These are phyloP conservation scores for Cairneyella variabilis DNA, from an alignment of 495 filamentous ascomycete genomes.

Conservation along the genomic window DNA sequence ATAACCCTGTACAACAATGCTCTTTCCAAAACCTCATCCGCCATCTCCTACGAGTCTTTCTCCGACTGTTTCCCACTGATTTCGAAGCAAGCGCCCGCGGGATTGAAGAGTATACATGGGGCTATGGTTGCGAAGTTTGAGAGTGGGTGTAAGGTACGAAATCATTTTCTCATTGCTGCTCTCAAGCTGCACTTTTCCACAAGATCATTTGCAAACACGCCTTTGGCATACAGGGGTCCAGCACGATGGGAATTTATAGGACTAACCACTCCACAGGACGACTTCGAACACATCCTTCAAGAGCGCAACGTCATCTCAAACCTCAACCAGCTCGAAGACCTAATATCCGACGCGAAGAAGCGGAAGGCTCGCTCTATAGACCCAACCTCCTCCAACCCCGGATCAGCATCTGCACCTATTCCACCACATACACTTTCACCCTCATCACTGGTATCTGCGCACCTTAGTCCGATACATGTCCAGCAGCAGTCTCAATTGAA, in stretches of 20 bases:
- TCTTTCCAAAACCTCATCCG: conserved; percentile 64
- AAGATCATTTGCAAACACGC: no score
- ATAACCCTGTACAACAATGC: conserved; percentile 66
- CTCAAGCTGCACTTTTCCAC: no score
- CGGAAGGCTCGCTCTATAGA: conserved; percentile 40
- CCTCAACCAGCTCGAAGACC: conserved; percentile 77
- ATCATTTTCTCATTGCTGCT: no score
- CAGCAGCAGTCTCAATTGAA: conserved; percentile 59
- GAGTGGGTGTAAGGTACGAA: no score
- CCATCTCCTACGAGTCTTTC: conserved; percentile 76
- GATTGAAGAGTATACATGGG: conserved; percentile 62
- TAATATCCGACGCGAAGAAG: conserved; percentile 63
- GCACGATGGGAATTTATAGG: no score
- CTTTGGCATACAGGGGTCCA: no score
- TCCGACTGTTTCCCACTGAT: conserved; percentile 84
- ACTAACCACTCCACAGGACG: neutral
- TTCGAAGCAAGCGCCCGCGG: conserved; percentile 62
- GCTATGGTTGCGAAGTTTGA: conserved; percentile 66
- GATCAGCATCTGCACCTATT: neutral
- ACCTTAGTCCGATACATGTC: conserved; percentile 64
- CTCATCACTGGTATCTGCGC: conserved; percentile 59
- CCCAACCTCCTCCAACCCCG: neutral
- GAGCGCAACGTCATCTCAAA: conserved; percentile 66
- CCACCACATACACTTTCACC: conserved; percentile 72
- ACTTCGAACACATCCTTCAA: conserved; percentile 69